Evolutionary conservation across 768 basidiomycete genomes (phyloP).

Genomic region (Tubosaeta brunneosetosa): DNA sequence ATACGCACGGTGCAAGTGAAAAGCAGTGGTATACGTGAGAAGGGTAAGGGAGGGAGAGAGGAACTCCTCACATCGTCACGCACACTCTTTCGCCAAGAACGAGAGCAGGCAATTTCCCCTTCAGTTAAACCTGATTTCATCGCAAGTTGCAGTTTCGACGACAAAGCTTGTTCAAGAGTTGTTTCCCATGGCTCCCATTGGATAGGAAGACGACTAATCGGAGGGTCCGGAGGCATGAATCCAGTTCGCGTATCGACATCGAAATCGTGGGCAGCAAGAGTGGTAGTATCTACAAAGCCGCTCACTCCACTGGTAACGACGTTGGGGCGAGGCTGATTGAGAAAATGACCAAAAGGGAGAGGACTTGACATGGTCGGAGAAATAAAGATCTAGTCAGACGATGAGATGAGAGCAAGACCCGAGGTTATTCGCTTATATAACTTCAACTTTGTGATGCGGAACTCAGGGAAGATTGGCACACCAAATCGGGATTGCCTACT

Average conservation of each 20-base stretch:
- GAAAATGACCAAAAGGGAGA: slow-evolving; percentile 30
- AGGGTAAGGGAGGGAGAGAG: background rate
- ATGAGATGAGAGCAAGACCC: background rate
- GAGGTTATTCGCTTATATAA: background rate
- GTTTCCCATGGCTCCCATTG: slow-evolving; percentile 74
- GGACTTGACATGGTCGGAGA: slow-evolving; percentile 9
- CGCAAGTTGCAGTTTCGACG: slow-evolving; percentile 49
- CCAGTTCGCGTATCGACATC: slow-evolving; percentile 90
- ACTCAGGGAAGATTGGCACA: background rate
- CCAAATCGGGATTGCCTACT: background rate
- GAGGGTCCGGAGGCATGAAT: slow-evolving; percentile 82
- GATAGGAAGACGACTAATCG: slow-evolving; percentile 54
- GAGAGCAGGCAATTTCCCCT: slow-evolving; percentile 39
- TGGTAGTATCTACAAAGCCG: slow-evolving; percentile 45
- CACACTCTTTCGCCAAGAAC: slow-evolving; percentile 51
- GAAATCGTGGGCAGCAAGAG: slow-evolving; percentile 81
- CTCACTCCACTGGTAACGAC: slow-evolving; percentile 18
- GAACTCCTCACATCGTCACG: slow-evolving; percentile 38
- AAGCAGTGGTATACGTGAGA: background rate
- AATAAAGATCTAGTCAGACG: background rate
- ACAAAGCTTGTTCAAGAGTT: slow-evolving; percentile 47
- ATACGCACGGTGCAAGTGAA: background rate
- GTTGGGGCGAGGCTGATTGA: slow-evolving; percentile 33
- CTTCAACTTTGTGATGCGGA: background rate
- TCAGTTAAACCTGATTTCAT: slow-evolving; percentile 38